Evolutionary conservation across 176 grass and related monocot genomes (phyloP), one percentile per base, ranked within the genome.

Genomic region (Eleusine indica): DNA sequence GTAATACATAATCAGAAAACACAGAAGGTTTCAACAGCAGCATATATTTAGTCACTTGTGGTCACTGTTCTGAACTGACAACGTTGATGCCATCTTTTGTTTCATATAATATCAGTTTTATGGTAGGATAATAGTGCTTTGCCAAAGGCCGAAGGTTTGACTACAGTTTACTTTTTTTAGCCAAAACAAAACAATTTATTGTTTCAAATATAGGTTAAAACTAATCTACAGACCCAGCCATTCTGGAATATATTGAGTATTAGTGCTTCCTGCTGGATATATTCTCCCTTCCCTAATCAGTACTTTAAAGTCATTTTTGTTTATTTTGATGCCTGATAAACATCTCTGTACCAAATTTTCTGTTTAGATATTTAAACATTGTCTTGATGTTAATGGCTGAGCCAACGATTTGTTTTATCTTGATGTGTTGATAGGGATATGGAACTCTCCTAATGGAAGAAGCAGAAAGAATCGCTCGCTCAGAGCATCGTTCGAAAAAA

Each of bases 401-500:
- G 5, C 5, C 11, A 47, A 47, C 44, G 9, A 44, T 44, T 44
- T 47, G 44, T 47, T 53, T 17, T 17, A 16, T n/a, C 56, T 71
- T 21, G 15, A 22, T 60, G 37, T 32, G 5, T 74, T 9, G n/a
- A 10, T 73, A 96, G 93, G 96, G 96, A 5, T 96, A 99, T 66
- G 96, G 96, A 30, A 99, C 93, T 39, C 86, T 99, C 14, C 61
- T 99, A 72, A 99, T 99, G 96, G 96, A 99, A 89, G 96, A 99
- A 89, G 96, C 96, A 48, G 96, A 99, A 66, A 89, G 91, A 70
- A 99, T 99, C 12, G 89, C 96, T 40, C 49, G n/a, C n/a, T 92
- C 57, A 51, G 96, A 99, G 71, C 96, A 99, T 49, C 87, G 87
- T 7, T 99, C 93, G 0, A 87, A 86, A 74, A 99, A 99, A 92